Conservation (phyloP, 2,329 filamentous ascomycete genomes). For the Clonostachys rosea region DNA sequence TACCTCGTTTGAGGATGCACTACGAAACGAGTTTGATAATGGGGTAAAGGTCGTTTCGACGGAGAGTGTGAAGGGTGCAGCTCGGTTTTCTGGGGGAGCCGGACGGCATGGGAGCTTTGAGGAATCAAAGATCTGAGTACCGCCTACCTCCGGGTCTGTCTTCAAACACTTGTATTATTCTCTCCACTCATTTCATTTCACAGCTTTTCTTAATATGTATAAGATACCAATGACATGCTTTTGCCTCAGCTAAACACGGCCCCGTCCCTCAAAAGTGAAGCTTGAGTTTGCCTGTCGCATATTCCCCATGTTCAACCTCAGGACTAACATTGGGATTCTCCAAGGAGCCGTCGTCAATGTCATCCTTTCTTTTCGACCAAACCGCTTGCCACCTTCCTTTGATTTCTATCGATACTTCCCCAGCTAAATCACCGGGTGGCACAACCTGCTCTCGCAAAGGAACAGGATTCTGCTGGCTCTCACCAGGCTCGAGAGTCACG, state of each 20-base stretch:
- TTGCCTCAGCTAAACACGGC: too few relatives aligned
- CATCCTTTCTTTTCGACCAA: constrained; percentile 15
- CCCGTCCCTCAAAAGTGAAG: too few relatives aligned
- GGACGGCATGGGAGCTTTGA: constrained; percentile 5
- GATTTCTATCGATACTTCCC: constrained; percentile 22
- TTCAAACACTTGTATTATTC: too few relatives aligned
- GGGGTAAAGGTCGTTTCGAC: constrained; percentile 31
- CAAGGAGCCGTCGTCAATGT: constrained; percentile 10
- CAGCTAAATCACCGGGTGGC: constrained; percentile 22
- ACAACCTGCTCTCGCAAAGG: constrained; percentile 28
- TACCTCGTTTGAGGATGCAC: constrained; percentile 40
- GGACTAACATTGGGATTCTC: constrained; percentile 6
- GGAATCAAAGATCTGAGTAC: not conserved
- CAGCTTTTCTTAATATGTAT: too few relatives aligned
- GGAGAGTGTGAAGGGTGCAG: constrained; percentile 28
- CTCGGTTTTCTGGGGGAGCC: constrained; percentile 4
- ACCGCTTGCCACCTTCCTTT: constrained; percentile 30
- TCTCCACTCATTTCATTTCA: too few relatives aligned
- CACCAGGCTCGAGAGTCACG: constrained; percentile 29
- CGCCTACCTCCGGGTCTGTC: not conserved
- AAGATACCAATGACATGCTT: too few relatives aligned
- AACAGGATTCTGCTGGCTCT: constrained; percentile 24
- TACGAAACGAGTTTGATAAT: constrained; percentile 39
- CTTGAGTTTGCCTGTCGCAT: too few relatives aligned
- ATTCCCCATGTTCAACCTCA: not conserved